Conservation (phyloP, 1,284 basidiomycete species). For the Cutaneotrichosporon curvatum region DNA sequence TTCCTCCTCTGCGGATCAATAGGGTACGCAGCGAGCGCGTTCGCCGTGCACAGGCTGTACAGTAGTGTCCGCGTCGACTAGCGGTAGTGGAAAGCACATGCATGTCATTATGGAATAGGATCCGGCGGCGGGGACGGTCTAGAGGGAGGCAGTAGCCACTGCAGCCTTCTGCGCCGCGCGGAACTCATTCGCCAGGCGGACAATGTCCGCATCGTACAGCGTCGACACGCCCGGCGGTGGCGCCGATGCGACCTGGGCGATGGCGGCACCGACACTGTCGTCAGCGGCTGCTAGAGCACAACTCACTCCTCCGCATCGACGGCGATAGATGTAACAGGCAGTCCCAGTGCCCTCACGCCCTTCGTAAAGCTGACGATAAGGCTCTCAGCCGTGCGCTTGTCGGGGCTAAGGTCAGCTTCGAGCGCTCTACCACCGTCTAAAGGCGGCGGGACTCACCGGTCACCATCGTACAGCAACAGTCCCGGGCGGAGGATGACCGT, state of each 20-base stretch:
- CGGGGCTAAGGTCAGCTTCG: constrained; percentile 17
- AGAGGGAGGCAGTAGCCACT: too few relatives aligned
- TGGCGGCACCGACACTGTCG: constrained; percentile 32
- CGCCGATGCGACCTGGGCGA: constrained; percentile 34
- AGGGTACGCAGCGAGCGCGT: constrained; percentile 79
- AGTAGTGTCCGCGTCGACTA: constrained; percentile 54
- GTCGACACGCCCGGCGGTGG: constrained; percentile 20
- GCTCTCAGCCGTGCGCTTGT: constrained; percentile 17
- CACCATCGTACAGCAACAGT: constrained; percentile 27
- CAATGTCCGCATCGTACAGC: constrained; percentile 26
- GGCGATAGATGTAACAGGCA: constrained; percentile 16
- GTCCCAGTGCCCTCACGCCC: constrained; percentile 17
- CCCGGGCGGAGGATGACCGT: constrained; percentile 40
- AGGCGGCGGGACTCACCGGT: constrained; percentile 29
- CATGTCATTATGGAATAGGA: constrained; percentile 6
- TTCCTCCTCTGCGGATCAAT: constrained; percentile 85
- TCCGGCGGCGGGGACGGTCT: too few relatives aligned
- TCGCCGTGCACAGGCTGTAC: constrained; percentile 75
- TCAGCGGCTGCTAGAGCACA: background rate
- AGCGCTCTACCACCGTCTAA: too few relatives aligned
- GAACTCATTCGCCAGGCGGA: constrained; percentile 25
- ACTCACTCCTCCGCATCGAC: constrained; percentile 30
- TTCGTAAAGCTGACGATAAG: constrained; percentile 13
- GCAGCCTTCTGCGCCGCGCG: constrained; percentile 5
- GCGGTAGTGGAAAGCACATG: constrained; percentile 6